Base-by-base conservation (phyloP, 2,329 filamentous ascomycete species). In the Fusarium tupiense region DNA sequence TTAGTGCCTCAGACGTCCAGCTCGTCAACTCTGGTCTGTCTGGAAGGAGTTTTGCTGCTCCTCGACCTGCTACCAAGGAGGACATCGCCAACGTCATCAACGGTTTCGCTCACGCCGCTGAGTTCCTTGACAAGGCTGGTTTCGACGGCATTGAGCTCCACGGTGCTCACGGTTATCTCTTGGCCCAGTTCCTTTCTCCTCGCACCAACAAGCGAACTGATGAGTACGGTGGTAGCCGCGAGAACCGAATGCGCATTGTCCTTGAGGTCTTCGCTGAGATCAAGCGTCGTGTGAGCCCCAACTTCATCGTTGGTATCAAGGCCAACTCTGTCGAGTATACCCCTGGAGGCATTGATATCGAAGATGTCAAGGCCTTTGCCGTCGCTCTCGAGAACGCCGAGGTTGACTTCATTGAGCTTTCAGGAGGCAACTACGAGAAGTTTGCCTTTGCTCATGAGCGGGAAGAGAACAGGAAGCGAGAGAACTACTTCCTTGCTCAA, bases 401-500 rank as follows among this genome's bases (percentile, higher is more conserved):
- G 16, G 86, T 90, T 44, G 85, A 89, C 74, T 89, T 90, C 69
- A 85, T 91, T 11, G 89, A 91, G 80, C 82, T 91, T 1, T 86
- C 83, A 0, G 89, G 89, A 38, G 89, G 89, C 5, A 91, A 88
- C 1, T 90, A 89, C 73, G 87, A 91, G 80, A 80, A 83, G 31
- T 77, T 88, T 2, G 87, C 85, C 0, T 88, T 89, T 69, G 76
- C 73, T 1, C 86, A 88, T 75, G 83, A 86, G 79, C 83, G 85
- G 64, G 88, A 90, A 40, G 86, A 83, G 40, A 90, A 87, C 20
- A 83, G 82, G 74, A 85, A 86, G 80, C 83, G 86, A 3, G 88
- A 90, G 76, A 84, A 86, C 14, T 90, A 89, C 83, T 91, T 90
- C 82, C 77, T 91, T 58, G 85, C 88, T 0, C 90, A 90, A 49